Conservation (phyloP, 2,329 filamentous ascomycete species). For the Fusarium armeniacum region DNA sequence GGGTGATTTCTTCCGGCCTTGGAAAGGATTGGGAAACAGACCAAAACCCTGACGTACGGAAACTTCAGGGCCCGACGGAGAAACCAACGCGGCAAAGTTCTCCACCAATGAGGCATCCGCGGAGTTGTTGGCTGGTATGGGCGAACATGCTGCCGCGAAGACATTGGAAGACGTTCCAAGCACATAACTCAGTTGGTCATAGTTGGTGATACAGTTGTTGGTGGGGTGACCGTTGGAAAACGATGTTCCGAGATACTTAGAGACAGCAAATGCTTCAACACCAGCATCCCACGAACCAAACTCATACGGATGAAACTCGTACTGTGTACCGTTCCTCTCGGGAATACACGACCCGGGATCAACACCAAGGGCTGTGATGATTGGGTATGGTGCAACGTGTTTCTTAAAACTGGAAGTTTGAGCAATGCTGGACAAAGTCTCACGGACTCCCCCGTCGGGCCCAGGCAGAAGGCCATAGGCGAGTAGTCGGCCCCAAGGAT, state of each 20-base stretch:
- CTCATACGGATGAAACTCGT: constrained; percentile 17
- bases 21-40: constrained; percentile 9
- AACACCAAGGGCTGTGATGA: constrained; percentile 20
- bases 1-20: constrained; percentile 2
- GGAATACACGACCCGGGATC: constrained; percentile 14
- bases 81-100: constrained; percentile 13
- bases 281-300: constrained; percentile 23
- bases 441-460: not conserved
- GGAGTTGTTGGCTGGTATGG: not conserved
- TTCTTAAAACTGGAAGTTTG: constrained; percentile 11
- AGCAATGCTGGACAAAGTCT: constrained; percentile 11
- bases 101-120: not conserved
- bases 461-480: constrained; percentile 5
- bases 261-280: constrained; percentile 1
- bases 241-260: constrained; percentile 4
- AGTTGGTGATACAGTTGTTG: constrained; percentile 15
- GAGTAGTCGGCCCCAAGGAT: constrained; percentile 17
- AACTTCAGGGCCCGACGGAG: not conserved
- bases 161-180: constrained; percentile 19
- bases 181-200: constrained; percentile 20
- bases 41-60: constrained; percentile 5
- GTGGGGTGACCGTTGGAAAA: not conserved
- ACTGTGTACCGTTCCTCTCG: constrained; percentile 7
- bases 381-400: not conserved
- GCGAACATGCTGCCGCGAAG: constrained; percentile 11